Base-by-base conservation (phyloP, 2,329 filamentous ascomycete genomes). In the Spiromastix sp. region DNA sequence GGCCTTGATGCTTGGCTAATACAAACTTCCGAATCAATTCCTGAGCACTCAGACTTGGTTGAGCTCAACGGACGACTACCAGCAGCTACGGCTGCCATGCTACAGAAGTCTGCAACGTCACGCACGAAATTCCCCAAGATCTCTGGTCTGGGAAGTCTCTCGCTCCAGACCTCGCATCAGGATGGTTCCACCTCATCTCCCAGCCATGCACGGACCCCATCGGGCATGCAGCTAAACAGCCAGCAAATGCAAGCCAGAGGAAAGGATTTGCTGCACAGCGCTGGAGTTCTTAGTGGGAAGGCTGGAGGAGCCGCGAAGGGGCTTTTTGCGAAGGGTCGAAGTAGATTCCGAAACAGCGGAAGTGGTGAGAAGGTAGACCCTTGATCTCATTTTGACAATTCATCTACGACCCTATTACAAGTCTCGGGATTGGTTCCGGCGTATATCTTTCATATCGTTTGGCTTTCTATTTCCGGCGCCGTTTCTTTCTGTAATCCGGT, bases 251-350 rank as follows among this genome's bases (percentile, higher is more conserved):
- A 85, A 48, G 73, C 79, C 25, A 89, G 87, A 66, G 79, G 87
- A 56, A 95, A 94, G 64, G 86, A 93, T 50, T 66, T 95, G 18
- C 71, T 95, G 54, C 83, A 91, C 45, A 80, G 81, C 15, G 87
- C 87, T 36, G 85, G 85, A 35, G 64, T 76, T 12, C 64, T 81
- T 39, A 73, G 78, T 41, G 77, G 77, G 16, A 80, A 79, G 51
- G 77, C 76, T 20, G 72, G 74, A 43, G 86, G 85, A 55, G 85
- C 85, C 39, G 86, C 87, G 32, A 94, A 94, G 66, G 89, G 87
- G 34, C 61, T 95, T 44, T 79, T 95, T 57, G 85, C 82, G 46
- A 93, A 93, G 64, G 85, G 87, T 47, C 89, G 83, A 64, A 89
- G 74, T 63, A 89, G 85, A 60, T 77, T 94, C 51, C 67, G 68